Conservation (phyloP, 148 eudicot species). For the Vaccinium macrocarpon region DNA sequence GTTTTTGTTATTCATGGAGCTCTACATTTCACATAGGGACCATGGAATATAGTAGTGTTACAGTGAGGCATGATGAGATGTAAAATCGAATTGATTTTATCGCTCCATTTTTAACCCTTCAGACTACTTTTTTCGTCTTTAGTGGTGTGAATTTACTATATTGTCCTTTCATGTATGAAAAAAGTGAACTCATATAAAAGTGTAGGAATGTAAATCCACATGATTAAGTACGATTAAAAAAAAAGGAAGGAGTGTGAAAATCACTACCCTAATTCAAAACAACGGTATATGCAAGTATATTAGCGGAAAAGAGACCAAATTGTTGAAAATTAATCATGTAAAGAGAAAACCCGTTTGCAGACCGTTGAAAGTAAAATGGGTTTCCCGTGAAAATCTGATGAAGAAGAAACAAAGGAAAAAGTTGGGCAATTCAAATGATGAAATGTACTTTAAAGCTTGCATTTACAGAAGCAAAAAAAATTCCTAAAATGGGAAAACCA, state of each 20-base stretch:
- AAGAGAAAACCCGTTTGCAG: no score
- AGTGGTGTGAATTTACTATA: no score
- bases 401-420: constrained; percentile 21
- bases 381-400: constrained; percentile 17
- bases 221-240: no score
- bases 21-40: constrained; percentile 19
- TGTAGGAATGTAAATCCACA: no score
- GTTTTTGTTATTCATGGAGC: not conserved
- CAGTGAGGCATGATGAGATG: constrained; percentile 43
- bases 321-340: not conserved
- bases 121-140: no score
- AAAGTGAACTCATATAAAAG: no score
- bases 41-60: constrained; percentile 20
- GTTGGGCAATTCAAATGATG: constrained; percentile 27
- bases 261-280: no score
- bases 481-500: no score
- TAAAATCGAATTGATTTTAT: constrained; percentile 10
- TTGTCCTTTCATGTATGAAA: no score
- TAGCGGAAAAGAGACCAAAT: not conserved
- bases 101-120: no score
- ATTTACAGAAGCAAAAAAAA: not conserved
- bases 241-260: no score
- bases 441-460: constrained; percentile 22
- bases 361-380: constrained; percentile 1
- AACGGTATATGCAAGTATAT: not conserved